These are phyloP conservation scores for Trypanosoma congolense DNA, from an alignment of 208 protist genomes.

Conservation along the genomic window DNA sequence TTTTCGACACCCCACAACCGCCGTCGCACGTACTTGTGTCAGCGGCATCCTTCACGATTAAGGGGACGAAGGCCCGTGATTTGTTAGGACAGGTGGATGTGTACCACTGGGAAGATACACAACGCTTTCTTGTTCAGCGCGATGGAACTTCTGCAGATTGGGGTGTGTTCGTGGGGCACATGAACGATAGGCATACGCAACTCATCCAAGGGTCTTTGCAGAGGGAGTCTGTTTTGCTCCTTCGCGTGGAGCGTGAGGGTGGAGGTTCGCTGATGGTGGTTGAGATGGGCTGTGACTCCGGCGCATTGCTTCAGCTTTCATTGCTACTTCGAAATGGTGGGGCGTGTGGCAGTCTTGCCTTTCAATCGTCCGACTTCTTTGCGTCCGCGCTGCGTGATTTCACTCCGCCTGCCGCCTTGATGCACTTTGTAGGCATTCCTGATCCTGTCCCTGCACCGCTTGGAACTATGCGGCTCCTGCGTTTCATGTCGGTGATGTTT, in stretches of 20 bases:
- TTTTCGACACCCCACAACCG: constrained; percentile 40
- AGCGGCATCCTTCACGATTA: constrained; percentile 38
- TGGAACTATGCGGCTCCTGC: constrained; percentile 57
- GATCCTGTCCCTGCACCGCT: constrained; percentile 27
- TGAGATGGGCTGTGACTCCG: constrained; percentile 47
- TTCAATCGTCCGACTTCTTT: constrained; percentile 39
- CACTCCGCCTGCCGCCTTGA: constrained; percentile 23
- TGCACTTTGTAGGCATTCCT: constrained; percentile 57
- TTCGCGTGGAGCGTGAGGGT: constrained; percentile 52
- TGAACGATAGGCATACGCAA: constrained; percentile 40
- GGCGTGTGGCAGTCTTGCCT: constrained; percentile 28
- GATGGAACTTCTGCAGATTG: constrained; percentile 34
- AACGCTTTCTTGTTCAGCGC: constrained; percentile 24
- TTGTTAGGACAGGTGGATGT: constrained; percentile 35
- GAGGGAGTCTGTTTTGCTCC: constrained; percentile 42
- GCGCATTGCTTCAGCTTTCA: constrained; percentile 47
- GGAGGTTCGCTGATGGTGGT: constrained; percentile 50
- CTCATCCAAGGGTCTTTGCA: constrained; percentile 6
- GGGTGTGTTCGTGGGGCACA: constrained; percentile 37
- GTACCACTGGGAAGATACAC: constrained; percentile 25
- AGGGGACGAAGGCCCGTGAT: constrained; percentile 47
- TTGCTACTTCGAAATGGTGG: constrained; percentile 40
- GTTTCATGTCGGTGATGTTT: constrained; percentile 38
- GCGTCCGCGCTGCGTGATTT: constrained; percentile 27
- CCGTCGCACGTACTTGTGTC: constrained; percentile 36